Base-by-base conservation (phyloP, 805 yeast species). In the Teunomyces funiuensis region DNA sequence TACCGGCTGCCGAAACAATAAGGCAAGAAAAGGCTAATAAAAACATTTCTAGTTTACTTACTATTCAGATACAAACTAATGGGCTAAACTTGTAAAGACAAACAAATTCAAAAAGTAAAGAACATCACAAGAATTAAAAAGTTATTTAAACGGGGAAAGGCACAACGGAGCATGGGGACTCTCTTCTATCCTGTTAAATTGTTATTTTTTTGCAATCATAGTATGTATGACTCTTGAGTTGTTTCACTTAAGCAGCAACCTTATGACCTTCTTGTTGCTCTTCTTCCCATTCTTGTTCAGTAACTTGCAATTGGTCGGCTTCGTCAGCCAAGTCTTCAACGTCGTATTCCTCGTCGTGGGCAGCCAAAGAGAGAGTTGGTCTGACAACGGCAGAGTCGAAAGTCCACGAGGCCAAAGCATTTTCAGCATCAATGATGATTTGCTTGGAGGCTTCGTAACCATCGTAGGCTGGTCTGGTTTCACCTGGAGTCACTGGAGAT, bases 381-480 rank as follows among this genome's bases (percentile, higher is more conserved):
- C 88, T 90, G 59, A 91, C 95, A 49, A 82, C 90, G 55, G 98
- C 97, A 61, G 83, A 79, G 70, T 93, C 98, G 60, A 90, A 78
- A 55, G 98, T 93, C 99, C 99, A 91, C 48, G 88, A 79, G 49
- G 95, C 95, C 60, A 91, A 79, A 49, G 97, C 96, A 55, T 83
- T 84, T 77, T 91, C 99, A 54, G 95, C 93, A 68, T 91, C 98
- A 65, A 89, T 85, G 61, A 93, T 89, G 73, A 93, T 88, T 77
- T 93, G 98, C 78, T 89, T 90, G 49, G 97, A 86, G 45, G 97
- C 96, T 67, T 91, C 97, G 69, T 89, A 91, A 54, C 98, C 98
- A 63, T 93, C 98, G 71, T 93, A 91, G 46, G 96, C 91, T 37
- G 96, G 91, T 77, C 98, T 88, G 52, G 96, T 84, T 78, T 91